These are phyloP conservation scores for Cynara cardunculus DNA, from an alignment of 129 eudicot species.

Conservation along the genomic window DNA sequence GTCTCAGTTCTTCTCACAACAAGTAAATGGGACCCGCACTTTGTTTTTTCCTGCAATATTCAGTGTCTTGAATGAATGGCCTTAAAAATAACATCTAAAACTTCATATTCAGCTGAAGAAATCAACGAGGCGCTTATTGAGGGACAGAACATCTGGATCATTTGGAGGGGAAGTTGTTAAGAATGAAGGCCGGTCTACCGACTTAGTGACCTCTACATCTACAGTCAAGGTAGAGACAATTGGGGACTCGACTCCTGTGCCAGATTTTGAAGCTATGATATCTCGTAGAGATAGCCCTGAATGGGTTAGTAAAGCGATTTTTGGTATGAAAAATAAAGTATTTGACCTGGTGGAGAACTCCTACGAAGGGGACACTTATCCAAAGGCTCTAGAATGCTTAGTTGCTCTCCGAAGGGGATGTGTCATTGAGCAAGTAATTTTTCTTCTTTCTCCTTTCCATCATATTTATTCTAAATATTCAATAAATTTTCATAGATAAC, in stretches of 20 bases:
- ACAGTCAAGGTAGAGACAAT: conserved; percentile 53
- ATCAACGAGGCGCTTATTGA: conserved; percentile 52
- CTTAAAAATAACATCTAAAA: background rate
- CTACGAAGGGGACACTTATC: conserved; percentile 60
- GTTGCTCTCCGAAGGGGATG: conserved; percentile 85
- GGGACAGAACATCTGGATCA: conserved; percentile 68
- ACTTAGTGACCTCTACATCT: conserved; percentile 42
- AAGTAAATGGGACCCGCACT: background rate
- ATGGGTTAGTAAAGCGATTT: conserved; percentile 85
- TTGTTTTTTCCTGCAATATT: background rate
- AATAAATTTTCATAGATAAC: background rate
- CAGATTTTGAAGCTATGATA: conserved; percentile 89
- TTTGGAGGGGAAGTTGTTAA: conserved; percentile 42
- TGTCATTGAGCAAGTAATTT: conserved; percentile 74
- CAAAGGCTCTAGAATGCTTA: conserved; percentile 67
- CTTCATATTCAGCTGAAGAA: conserved; percentile 65
- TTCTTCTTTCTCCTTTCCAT: conserved; percentile 10
- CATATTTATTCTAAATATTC: conserved; percentile 18
- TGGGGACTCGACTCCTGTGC: conserved; percentile 64
- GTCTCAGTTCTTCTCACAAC: background rate
- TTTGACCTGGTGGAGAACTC: conserved; percentile 59
- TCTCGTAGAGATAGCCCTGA: conserved; percentile 87
- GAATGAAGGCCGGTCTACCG: conserved; percentile 37
- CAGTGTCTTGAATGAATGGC: background rate
- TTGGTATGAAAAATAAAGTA: conserved; percentile 67